Conservation (phyloP, 169 alveolate genomes). For the Theileria equi region DNA sequence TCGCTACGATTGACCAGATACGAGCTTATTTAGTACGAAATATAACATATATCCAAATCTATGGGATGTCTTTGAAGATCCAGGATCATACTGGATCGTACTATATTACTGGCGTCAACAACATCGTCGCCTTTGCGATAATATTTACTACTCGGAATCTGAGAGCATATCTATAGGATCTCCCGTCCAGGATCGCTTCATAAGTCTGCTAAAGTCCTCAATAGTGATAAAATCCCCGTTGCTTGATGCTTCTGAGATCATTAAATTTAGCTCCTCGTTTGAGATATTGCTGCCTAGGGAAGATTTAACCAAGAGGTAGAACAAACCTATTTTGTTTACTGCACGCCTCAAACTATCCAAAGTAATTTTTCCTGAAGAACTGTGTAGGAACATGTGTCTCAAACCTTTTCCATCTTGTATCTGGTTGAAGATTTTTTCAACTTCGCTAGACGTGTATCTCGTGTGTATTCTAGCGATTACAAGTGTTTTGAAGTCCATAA, state of each 20-base stretch:
- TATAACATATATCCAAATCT: no score
- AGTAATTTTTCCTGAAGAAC: constrained; percentile 54
- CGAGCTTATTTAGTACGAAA: no score
- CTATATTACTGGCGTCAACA: no score
- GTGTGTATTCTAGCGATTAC: constrained; percentile 52
- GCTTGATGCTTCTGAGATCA: constrained; percentile 51
- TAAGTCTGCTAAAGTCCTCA: constrained; percentile 47
- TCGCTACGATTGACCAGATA: no score
- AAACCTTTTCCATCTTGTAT: constrained; percentile 60
- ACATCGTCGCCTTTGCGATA: no score
- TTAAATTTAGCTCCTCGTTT: constrained; percentile 41
- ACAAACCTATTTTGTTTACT: constrained; percentile 36
- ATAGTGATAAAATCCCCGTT: constrained; percentile 18
- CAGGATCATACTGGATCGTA: no score
- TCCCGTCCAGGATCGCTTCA: constrained; percentile 59
- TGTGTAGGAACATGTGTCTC: not conserved
- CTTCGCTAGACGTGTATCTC: constrained; percentile 47
- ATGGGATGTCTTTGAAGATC: no score
- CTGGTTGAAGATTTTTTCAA: constrained; percentile 55
- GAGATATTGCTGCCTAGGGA: constrained; percentile 26
- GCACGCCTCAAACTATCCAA: constrained; percentile 31
- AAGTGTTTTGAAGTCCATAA: constrained; percentile 50
- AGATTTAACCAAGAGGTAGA: not conserved
- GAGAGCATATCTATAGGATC: constrained; percentile 16
- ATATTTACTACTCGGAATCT: constrained; percentile 20